Evolutionary conservation across 164 flowering plant genomes (phyloP), one percentile per base, ranked within the genome.

Genomic region (Buxus sempervirens): DNA sequence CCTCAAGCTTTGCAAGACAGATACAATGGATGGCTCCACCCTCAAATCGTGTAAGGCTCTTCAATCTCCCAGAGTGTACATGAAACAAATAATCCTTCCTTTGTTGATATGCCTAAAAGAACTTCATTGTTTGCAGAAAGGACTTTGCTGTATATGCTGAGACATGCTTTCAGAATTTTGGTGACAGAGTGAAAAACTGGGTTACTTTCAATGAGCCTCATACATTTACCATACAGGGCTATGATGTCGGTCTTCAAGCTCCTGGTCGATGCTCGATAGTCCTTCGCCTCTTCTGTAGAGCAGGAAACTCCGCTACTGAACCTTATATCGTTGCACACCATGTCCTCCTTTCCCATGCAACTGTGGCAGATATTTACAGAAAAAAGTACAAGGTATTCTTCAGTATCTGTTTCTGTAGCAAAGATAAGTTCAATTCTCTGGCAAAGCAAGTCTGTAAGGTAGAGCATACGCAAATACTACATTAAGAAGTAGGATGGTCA

Each of bases 171-270:
- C 67, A 86, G 77, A 82, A 83, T 15, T 95, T 90, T 64, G 98
- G 99, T 2, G 99, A 95, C 66, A 73, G 97, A 55, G 97, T 94
- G 75, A 94, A 91, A 83, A 77, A 90, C 67, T 94, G 99, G 99
- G 86, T 90, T 32, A 92, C 94, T 1, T 89, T 95, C 77, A 95
- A 95, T 63, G 99, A 95, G 77, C 99, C 99, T 0, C 95, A 92
- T 54, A 88, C 93, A 1, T 76, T 90, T 63, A 67, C 93, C 0
- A 67, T 79, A 7, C 94, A 89, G 81, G 99, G 98, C 7, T 95
- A 87, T 58, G 96, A 89, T 74, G 84, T 78, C 0, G 98, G 97
- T n/a, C 84, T 92, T 25, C 83, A 83, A 41, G 96, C 98, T 12
- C 97, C 98, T 0, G 96, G 96, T 14, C 74, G 95, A 0, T 94